Conservation (phyloP, 305 asterid species). For the Fraxinus albicans region DNA sequence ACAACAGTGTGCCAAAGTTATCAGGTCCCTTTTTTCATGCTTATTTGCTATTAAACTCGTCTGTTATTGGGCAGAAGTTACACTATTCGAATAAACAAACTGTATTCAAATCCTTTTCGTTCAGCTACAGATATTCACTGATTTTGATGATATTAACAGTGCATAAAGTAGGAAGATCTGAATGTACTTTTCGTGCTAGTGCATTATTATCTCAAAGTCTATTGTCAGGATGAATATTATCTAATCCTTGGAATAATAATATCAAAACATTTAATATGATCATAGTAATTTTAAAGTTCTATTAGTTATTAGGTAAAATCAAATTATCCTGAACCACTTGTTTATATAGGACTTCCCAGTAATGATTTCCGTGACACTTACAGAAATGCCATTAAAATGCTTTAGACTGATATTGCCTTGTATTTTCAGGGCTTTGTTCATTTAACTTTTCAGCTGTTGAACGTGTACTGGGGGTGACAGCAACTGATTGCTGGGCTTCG, state of each 20-base stretch:
- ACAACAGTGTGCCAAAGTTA: constrained; percentile 29
- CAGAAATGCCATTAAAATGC: neutral
- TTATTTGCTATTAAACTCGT: neutral
- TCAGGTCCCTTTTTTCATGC: constrained; percentile 26
- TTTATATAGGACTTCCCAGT: neutral
- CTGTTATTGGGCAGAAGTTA: neutral
- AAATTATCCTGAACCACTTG: neutral
- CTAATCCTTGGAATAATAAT: neutral
- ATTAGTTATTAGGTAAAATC: neutral
- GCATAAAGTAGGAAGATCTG: neutral
- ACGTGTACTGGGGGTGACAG: constrained; percentile 24
- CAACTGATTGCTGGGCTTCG: constrained; percentile 40
- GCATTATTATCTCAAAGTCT: neutral
- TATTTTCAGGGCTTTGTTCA: constrained; percentile 29
- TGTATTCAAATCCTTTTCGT: neutral
- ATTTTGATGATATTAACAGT: neutral
- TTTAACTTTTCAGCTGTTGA: constrained; percentile 33
- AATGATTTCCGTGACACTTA: neutral
- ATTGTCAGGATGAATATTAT: neutral
- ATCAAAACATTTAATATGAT: neutral
- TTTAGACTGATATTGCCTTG: neutral
- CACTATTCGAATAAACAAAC: neutral
- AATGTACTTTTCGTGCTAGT: neutral
- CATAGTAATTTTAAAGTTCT: neutral
- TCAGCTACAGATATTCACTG: neutral